These are phyloP conservation scores for Exophiala sp. DNA, from an alignment of 2,329 filamentous ascomycete genomes.

Conservation along the genomic window DNA sequence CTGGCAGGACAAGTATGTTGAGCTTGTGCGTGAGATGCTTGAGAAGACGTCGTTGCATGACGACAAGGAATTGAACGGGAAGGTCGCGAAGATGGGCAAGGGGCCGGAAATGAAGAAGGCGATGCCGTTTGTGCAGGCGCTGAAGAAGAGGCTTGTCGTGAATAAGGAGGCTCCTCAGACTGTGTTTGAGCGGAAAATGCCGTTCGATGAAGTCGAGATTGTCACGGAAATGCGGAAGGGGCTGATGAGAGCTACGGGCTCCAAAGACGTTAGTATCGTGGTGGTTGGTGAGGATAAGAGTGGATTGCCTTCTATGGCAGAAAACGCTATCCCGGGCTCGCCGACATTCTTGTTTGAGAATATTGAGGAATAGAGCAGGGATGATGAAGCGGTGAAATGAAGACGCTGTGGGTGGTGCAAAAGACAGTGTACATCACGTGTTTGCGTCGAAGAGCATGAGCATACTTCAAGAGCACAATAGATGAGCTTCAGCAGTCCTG, in stretches of 20 bases:
- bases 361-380: slow-evolving; percentile 43
- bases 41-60: slow-evolving; percentile 61
- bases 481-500: no score
- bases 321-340: slow-evolving; percentile 73
- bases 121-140: slow-evolving; percentile 88
- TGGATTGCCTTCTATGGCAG: slow-evolving; percentile 59
- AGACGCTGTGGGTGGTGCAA: no score
- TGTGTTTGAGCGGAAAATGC: slow-evolving; percentile 75
- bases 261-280: slow-evolving; percentile 68
- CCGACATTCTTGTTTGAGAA: slow-evolving; percentile 87
- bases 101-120: slow-evolving; percentile 82
- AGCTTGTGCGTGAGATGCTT: slow-evolving; percentile 70
- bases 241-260: slow-evolving; percentile 71
- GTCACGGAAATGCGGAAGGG: slow-evolving; percentile 74
- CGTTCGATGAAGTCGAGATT: slow-evolving; percentile 78
- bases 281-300: slow-evolving; percentile 64
- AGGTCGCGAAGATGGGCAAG: slow-evolving; percentile 67
- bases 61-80: slow-evolving; percentile 75
- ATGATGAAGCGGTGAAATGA: no score
- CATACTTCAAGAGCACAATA: no score
- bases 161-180: slow-evolving; percentile 44
- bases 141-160: slow-evolving; percentile 76
- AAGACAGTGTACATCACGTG: no score
- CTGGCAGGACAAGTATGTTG: slow-evolving; percentile 91
- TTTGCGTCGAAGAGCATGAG: no score